Base-by-base conservation (phyloP, 1,284 basidiomycete genomes). In the Porodaedalea pini region DNA sequence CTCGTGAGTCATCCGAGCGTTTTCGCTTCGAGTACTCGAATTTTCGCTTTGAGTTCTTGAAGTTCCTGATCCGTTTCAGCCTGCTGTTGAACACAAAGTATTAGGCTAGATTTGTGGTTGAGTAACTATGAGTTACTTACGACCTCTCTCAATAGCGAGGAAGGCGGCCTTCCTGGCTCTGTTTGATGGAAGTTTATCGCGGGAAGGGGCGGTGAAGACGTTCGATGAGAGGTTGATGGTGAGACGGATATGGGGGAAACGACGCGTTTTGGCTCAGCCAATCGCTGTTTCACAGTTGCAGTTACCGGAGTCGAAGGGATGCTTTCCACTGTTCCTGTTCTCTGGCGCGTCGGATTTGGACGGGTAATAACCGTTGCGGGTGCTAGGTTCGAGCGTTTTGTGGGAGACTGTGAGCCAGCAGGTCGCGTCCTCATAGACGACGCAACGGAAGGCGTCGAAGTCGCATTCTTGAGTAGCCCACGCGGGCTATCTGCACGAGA, bases 1-100 rank as follows among this genome's bases (percentile, higher is more conserved):
- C 85, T 17, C 88, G 86, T 0, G 90, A 79, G 66, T 98, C 96
- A 61, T 98, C 94, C 1, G 85, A 81, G 13, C 92, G 86, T 78
- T 70, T 92, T 93, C 17, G 88, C 88, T 40, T 88, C 83, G 49
- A 94, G 76, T 69, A 96, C 93, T 70, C 92, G 90, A 2, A 86
- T 78, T 70, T 91, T 94, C 51, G 88, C 88, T 39, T 88, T 84
- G 49, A 94, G 75, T 69, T 96, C 93, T 71, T 92, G 90, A 2
- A 86, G 69, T 65, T 90, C 88, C 41, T 77, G 71, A 59, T 88
- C 85, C 13, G 53, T 25, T 29, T 55, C 54, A n/a, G 54, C 54
- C 15, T 51, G 29, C 47, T 60, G 37, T 32, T 41, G 29, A 27
- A 17, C 13, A 27, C 3, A 21, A 29, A 3, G 25, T 21, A 34